Evolutionary conservation across 2,329 filamentous ascomycete species (phyloP).

Genomic region (Aspergillus aculeatus): DNA sequence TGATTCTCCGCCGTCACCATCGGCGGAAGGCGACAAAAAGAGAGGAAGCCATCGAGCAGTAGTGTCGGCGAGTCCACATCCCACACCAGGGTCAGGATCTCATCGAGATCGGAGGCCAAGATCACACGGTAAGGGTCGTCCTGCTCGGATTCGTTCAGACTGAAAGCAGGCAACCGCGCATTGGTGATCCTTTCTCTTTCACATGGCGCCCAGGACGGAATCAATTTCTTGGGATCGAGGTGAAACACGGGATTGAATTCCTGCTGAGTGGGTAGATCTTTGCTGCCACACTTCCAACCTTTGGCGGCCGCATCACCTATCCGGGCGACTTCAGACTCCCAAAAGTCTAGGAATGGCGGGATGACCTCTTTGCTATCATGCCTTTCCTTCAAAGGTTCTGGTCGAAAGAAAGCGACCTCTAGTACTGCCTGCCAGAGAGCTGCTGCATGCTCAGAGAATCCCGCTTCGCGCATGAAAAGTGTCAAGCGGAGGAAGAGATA

Average conservation of each 20-base stretch:
- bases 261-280: constrained; percentile 35
- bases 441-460: constrained; percentile 73
- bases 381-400: constrained; percentile 35
- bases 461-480: constrained; percentile 70
- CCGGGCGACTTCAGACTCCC: constrained; percentile 79
- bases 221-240: constrained; percentile 31
- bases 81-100: constrained; percentile 52
- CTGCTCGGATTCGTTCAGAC: constrained; percentile 70
- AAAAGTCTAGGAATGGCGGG: constrained; percentile 67
- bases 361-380: constrained; percentile 18
- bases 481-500: constrained; percentile 77
- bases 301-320: constrained; percentile 70
- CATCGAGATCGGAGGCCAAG: constrained; percentile 72
- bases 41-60: constrained; percentile 68
- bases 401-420: constrained; percentile 67
- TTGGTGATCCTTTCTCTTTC: constrained; percentile 54
- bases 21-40: constrained; percentile 66
- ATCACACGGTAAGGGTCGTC: constrained; percentile 82
- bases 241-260: constrained; percentile 22
- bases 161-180: constrained; percentile 66
- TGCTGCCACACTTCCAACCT: constrained; percentile 60
- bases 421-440: constrained; percentile 81
- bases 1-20: constrained; percentile 29
- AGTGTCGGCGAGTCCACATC: constrained; percentile 37
- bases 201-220: constrained; percentile 48